Evolutionary conservation across 257 asterid species (phyloP).

Genomic region (Gentiana dahurica): DNA sequence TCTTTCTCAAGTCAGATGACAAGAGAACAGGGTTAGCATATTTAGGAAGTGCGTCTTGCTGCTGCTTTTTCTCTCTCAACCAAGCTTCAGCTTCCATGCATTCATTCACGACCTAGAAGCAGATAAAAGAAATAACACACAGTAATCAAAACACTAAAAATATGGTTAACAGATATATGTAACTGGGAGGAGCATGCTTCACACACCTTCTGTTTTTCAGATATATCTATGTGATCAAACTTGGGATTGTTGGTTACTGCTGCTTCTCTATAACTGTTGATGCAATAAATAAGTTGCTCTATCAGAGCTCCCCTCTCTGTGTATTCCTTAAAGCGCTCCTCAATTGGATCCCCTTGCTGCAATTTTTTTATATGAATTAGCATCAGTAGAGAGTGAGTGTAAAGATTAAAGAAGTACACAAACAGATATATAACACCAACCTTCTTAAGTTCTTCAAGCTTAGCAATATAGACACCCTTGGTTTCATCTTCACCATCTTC

Average conservation of each 20-base stretch:
- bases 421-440: constrained; percentile 1
- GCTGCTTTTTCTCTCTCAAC: constrained; percentile 75
- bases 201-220: constrained; percentile 71
- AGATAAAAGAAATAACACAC: background rate
- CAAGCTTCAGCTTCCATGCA: constrained; percentile 89
- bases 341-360: constrained; percentile 93
- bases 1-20: constrained; percentile 61
- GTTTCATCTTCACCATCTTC: constrained; percentile 97
- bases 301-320: constrained; percentile 61
- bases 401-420: background rate
- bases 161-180: background rate
- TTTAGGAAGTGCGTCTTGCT: constrained; percentile 75
- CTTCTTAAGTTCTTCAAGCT: constrained; percentile 81
- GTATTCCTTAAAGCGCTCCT: constrained; percentile 75
- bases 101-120: constrained; percentile 58
- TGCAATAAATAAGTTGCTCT: constrained; percentile 52
- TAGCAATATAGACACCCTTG: constrained; percentile 57
- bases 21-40: constrained; percentile 57
- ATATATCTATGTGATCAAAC: constrained; percentile 73
- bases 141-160: background rate
- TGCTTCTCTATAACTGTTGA: constrained; percentile 76
- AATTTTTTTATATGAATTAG: constrained; percentile 5
- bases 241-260: constrained; percentile 63
- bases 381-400: background rate
- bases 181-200: no score